Evolutionary conservation across 2,329 filamentous ascomycete species (phyloP).

Genomic region (Arthroderma sp.): DNA sequence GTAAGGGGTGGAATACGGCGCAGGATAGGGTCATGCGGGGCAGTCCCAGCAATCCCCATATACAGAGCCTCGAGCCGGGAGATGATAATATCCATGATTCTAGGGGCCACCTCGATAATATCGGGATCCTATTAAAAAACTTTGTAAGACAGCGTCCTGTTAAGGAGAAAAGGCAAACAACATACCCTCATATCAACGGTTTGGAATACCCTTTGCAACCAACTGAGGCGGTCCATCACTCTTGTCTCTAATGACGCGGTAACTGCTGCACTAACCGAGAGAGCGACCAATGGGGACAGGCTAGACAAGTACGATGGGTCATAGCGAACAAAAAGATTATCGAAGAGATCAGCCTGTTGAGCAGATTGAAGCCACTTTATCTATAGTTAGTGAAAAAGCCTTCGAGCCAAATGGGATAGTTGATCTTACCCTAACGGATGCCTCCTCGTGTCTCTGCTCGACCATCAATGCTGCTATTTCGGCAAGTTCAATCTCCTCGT

Average conservation of each 20-base stretch:
- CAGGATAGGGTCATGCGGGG: constrained; percentile 39
- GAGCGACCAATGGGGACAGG: constrained; percentile 44
- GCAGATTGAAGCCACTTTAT: constrained; percentile 48
- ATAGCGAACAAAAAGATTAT: constrained; percentile 45
- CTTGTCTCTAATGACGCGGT: constrained; percentile 43
- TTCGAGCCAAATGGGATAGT: background rate
- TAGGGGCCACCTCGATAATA: constrained; percentile 42
- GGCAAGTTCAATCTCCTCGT: constrained; percentile 28
- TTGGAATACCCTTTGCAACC: constrained; percentile 44
- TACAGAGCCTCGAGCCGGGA: constrained; percentile 45
- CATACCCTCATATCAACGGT: constrained; percentile 41
- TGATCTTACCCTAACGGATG: constrained; percentile 30
- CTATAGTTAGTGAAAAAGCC: constrained; percentile 3
- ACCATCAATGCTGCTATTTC: constrained; percentile 30
- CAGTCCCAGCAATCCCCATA: constrained; percentile 41
- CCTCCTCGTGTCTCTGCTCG: constrained; percentile 30
- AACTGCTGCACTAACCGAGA: constrained; percentile 51
- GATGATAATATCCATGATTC: constrained; percentile 47
- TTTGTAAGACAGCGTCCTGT: background rate
- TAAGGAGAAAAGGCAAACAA: background rate
- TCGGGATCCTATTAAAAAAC: constrained; percentile 34
- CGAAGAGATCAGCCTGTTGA: constrained; percentile 47
- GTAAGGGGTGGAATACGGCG: constrained; percentile 37
- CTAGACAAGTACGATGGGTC: constrained; percentile 43
- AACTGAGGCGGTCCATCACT: constrained; percentile 41